Evolutionary conservation across 2,329 filamentous ascomycete species (phyloP).

Genomic region (Pseudogymnoascus sp.): DNA sequence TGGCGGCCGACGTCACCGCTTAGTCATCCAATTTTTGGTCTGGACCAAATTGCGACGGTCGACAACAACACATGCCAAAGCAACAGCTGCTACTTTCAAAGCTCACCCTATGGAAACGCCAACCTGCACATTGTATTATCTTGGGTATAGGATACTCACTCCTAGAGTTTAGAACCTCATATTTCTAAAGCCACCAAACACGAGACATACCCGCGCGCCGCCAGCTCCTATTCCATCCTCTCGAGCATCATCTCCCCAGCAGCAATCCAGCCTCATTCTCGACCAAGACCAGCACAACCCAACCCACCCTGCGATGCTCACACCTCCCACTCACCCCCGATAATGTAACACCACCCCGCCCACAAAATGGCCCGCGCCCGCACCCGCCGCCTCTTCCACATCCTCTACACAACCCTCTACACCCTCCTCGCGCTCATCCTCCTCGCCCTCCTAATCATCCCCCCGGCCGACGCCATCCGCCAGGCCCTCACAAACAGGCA

Average conservation of each 20-base stretch:
- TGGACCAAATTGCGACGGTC: background rate
- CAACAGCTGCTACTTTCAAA: background rate
- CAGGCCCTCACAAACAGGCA: conserved; percentile 61
- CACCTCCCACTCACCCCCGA: background rate
- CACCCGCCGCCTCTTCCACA: conserved; percentile 48
- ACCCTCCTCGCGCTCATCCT: conserved; percentile 67
- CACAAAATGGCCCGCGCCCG: background rate
- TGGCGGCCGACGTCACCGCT: background rate
- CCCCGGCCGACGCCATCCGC: conserved; percentile 72
- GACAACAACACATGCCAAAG: background rate
- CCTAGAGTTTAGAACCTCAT: background rate
- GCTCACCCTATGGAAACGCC: background rate
- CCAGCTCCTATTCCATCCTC: background rate
- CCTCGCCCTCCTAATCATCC: conserved; percentile 65
- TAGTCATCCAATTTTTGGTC: conserved; percentile 4
- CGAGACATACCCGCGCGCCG: background rate
- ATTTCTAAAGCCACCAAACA: background rate
- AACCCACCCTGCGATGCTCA: background rate
- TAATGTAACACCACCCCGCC: background rate
- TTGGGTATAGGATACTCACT: background rate
- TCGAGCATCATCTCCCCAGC: background rate
- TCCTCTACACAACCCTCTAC: conserved; percentile 76
- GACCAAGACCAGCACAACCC: background rate
- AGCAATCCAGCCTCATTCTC: background rate
- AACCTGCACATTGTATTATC: background rate